A percentile compares a stretch with the other conserved stretches of the same genome.
These are phyloP conservation scores for Rhynchospora breviuscula DNA, from an alignment of 176 grass and related monocot genomes.

Conservation along the genomic window DNA sequence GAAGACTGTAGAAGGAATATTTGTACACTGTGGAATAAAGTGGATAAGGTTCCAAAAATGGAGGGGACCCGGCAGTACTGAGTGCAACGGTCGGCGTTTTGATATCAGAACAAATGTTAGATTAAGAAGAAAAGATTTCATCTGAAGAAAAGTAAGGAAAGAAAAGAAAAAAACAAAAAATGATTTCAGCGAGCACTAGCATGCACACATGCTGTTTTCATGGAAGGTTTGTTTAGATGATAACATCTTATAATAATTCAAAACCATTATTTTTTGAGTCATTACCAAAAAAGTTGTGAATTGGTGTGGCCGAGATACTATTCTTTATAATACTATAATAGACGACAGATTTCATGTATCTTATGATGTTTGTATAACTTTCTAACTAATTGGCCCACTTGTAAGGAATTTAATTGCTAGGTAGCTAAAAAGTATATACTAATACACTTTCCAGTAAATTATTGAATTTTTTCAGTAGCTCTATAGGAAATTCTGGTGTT, in stretches of 20 bases:
- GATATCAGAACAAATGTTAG: background rate
- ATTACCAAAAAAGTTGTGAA: background rate
- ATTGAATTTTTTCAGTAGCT: too few relatives aligned
- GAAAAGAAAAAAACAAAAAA: background rate
- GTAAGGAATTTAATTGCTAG: background rate
- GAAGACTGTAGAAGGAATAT: conserved; percentile 26
- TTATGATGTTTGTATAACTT: background rate
- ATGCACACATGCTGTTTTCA: background rate
- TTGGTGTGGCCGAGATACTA: background rate
- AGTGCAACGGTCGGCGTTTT: conserved; percentile 6
- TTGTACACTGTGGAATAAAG: background rate
- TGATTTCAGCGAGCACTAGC: background rate
- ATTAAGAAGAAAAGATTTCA: background rate
- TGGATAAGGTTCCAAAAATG: conserved; percentile 24
- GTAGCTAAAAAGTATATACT: background rate
- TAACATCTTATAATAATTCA: background rate
- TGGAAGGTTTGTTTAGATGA: background rate
- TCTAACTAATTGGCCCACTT: background rate
- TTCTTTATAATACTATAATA: background rate
- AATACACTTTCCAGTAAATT: too few relatives aligned
- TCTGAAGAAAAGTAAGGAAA: background rate
- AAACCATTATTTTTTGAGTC: background rate
- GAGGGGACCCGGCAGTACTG: conserved; percentile 9
- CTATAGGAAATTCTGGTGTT: too few relatives aligned
- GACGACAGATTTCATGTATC: background rate